A percentile compares a stretch with the other conserved stretches of the same genome.
Conservation (phyloP, 2,329 filamentous ascomycete genomes). For the Fusarium mexicanum region DNA sequence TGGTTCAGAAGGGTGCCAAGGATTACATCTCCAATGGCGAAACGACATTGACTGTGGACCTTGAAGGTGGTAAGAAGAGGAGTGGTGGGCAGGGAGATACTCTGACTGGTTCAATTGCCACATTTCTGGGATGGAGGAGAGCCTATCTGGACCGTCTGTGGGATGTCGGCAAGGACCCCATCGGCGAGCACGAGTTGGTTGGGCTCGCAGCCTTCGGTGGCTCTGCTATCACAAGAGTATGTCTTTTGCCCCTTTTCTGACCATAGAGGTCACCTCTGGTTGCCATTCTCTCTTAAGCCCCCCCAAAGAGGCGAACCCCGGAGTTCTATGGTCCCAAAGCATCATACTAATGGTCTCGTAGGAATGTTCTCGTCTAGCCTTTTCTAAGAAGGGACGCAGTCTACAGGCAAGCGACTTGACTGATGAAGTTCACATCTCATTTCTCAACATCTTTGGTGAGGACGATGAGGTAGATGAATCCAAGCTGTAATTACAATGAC, state of each 20-base stretch:
- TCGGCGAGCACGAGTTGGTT: slow-evolving; percentile 69
- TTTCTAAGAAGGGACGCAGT: slow-evolving; percentile 83
- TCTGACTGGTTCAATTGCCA: slow-evolving; percentile 87
- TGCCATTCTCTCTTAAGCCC: not conserved
- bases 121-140: slow-evolving; percentile 86
- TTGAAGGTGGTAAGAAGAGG: slow-evolving; percentile 85
- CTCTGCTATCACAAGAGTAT: slow-evolving; percentile 82
- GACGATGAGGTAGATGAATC: slow-evolving; percentile 53
- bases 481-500: slow-evolving; percentile 45
- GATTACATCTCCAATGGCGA: slow-evolving; percentile 87
- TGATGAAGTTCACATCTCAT: slow-evolving; percentile 85
- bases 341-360: slow-evolving; percentile 42
- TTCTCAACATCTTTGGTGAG: slow-evolving; percentile 79
- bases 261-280: not conserved
- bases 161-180: slow-evolving; percentile 62
- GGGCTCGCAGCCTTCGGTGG: slow-evolving; percentile 87
- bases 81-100: slow-evolving; percentile 97
- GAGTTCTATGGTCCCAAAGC: not conserved
- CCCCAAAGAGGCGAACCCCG: not conserved
- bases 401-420: slow-evolving; percentile 94
- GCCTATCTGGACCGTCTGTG: slow-evolving; percentile 88
- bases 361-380: slow-evolving; percentile 88
- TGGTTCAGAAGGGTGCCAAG: slow-evolving; percentile 86
- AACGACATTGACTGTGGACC: slow-evolving; percentile 78
- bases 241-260: slow-evolving; percentile 32